Evolutionary conservation across 2,329 filamentous ascomycete genomes (phyloP), one percentile per base, ranked within the genome.

Genomic region (Aspergillus ibericus): DNA sequence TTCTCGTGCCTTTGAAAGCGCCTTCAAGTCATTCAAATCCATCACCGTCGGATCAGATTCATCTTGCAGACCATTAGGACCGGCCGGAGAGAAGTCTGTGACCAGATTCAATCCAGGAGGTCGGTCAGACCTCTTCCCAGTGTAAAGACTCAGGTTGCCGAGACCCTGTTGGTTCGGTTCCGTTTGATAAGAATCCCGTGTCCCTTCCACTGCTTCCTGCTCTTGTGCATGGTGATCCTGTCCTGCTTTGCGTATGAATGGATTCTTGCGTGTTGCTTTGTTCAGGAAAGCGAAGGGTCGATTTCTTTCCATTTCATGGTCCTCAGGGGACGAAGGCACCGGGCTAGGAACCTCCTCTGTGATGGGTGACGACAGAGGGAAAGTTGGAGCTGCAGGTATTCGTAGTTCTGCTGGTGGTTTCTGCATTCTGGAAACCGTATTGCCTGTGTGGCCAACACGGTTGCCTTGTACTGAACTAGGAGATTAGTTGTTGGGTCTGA

Each of bases 341-440:
- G 76, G 77, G 51, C 74, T 77, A 3, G 70, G 59, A 35, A 77
- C 66, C 58, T 79, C 77, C 53, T 78, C 77, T 18, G 63, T 73
- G 57, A 79, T 79, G 0, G 77, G 77, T 10, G 77, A 79, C 1
- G 76, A 77, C 16, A 79, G 63, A 12, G 77, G 77, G 48, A 79
- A 78, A 16, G 64, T 72, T 18, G 74, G 75, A 15, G 70, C 59
- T 25, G 63, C 38, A 6, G 68, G 73, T 9, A 71, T 73, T 36
- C 64, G 70, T 16, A 76, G 67, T 8, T 65, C 60, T 18, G 68
- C 64, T n/a, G 68, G 62, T 25, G 65, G 64, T 16, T 64, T 68
- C 29, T 68, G 63, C 36, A 60, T 61, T 49, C 61, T 68, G 34
- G 58, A 57, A 18, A 52, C 38, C 70, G 72, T 70, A 49, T 58